Conservation (phyloP, 768 basidiomycete species). For the Cytidiella melzeri region DNA sequence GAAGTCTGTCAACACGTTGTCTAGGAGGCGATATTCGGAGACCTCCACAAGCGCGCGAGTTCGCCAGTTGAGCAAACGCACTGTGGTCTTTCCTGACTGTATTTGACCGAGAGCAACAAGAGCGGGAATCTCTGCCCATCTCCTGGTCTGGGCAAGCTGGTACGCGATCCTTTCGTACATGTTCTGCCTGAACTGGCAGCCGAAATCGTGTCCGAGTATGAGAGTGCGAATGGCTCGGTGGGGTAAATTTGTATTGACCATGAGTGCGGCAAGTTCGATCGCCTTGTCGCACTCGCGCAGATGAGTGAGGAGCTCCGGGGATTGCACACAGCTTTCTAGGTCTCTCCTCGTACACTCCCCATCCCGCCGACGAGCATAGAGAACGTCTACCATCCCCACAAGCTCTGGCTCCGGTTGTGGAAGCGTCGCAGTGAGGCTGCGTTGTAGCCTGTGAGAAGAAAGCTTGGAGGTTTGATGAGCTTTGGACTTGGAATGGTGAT, state of each 20-base stretch:
- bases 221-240: conserved; percentile 40
- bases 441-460: neutral
- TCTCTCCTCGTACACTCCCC: neutral
- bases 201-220: conserved; percentile 41
- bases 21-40: conserved; percentile 40
- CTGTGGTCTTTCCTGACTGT: conserved; percentile 43
- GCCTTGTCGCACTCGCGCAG: conserved; percentile 17
- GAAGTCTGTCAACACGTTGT: conserved; percentile 46
- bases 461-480: neutral
- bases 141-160: conserved; percentile 38
- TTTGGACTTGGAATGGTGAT: neutral
- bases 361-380: conserved; percentile 1
- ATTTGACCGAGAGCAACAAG: conserved; percentile 43
- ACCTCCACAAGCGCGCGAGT: conserved; percentile 54
- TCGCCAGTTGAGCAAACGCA: conserved; percentile 66
- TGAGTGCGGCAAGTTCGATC: conserved; percentile 25
- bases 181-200: conserved; percentile 42
- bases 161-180: conserved; percentile 54
- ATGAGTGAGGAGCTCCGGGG: conserved; percentile 3
- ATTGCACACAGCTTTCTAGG: neutral
- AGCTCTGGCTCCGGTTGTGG: conserved; percentile 9
- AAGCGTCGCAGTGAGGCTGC: neutral
- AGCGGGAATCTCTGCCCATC: conserved; percentile 47
- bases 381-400: conserved; percentile 9
- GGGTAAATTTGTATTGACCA: conserved; percentile 32